Base-by-base conservation (phyloP, 441 rosid species). In the Eugenia klotzschiana region DNA sequence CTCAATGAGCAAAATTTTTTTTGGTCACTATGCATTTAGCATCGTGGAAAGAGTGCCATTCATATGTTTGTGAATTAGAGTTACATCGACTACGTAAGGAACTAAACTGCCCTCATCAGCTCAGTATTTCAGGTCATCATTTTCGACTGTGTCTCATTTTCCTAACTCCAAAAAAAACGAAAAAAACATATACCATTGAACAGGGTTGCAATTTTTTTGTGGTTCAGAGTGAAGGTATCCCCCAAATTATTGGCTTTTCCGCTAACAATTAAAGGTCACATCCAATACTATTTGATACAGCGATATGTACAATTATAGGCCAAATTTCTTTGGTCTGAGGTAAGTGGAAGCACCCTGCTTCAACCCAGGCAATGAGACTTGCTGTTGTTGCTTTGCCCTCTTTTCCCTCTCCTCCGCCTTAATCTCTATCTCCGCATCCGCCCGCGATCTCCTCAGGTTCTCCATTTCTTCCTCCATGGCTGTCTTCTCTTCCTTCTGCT, bases 401-500 rank as follows among this genome's bases (percentile, higher is more conserved):
- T 90, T 94, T 86, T 73, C 85, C 81, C 86, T 90, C 82, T 97
- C 98, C 80, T 81, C 91, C 86, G 84, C 90, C 85, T 90, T 92
- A 86, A 84, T 88, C 82, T 88, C 86, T 79, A 50, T 86, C 88
- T 95, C 94, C 4, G 82, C 89, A 86, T 90, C 93, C 1, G 89
- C 98, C 85, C 92, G 97, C 80, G 73, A 91, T 88, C 89, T 94
- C 89, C 98, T 91, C 90, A 92, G 79, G 83, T 88, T 92, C 83
- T 95, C 98, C 98, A 94, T 94, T 84, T 95, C 98, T 92, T 93
- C 96, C 87, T 95, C 99, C 99, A 95, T 94, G 3, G 97, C 97
- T 8, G 98, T 90, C 88, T 95, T 97, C 74, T 91, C 96, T 85
- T 94, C 93, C 88, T 94, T 93, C 87, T 94, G 97, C 84, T 87